phyloP scores from a whole-genome alignment of 768 basidiomycete genomes.

The Clitopilus passeckerianus region DNA sequence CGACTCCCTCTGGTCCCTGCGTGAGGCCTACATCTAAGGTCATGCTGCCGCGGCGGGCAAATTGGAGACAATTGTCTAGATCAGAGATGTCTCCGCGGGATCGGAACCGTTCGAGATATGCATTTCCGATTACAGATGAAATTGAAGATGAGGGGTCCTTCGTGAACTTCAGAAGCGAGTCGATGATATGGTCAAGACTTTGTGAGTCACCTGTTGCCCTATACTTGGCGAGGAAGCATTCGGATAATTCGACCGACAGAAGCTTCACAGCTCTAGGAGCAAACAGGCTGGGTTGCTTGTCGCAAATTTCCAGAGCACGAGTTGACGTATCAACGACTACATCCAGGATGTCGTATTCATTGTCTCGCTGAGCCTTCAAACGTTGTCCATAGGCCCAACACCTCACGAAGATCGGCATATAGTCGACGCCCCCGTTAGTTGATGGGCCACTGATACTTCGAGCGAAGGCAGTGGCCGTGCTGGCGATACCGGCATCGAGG shows the following conservation, averaged over 20 bases:
- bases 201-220: not conserved
- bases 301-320: not conserved
- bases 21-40: not conserved
- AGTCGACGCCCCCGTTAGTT: not conserved
- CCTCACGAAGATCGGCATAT: not conserved
- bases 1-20: not conserved
- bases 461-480: not conserved
- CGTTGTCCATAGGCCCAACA: not conserved
- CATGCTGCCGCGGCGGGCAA: not conserved
- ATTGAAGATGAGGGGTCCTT: not conserved
- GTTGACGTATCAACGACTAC: not conserved
- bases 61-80: not conserved
- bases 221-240: not conserved
- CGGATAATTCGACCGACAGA: not conserved
- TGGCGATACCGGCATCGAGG: not conserved
- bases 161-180: not conserved
- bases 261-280: not conserved
- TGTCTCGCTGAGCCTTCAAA: not conserved
- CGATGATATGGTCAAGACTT: not conserved
- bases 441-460: not conserved
- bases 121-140: not conserved
- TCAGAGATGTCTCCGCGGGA: not conserved
- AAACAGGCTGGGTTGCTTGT: not conserved
- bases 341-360: not conserved
- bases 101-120: not conserved